Evolutionary conservation across 805 yeast genomes (phyloP).

Genomic region (Myxozyma kluyveri): DNA sequence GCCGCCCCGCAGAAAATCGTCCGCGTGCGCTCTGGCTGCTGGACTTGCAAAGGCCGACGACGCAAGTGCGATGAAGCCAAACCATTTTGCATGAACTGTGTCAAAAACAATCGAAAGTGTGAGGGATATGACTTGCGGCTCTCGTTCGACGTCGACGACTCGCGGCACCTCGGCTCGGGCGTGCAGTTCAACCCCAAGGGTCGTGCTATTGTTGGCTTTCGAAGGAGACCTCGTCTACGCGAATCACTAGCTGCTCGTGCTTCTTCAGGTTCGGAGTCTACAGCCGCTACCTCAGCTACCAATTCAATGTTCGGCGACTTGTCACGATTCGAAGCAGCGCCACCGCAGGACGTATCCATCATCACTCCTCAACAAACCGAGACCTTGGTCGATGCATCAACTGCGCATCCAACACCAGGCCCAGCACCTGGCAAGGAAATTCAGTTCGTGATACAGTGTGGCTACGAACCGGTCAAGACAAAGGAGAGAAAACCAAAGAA

Average conservation of each 20-base stretch:
- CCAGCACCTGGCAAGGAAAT: conserved; percentile 13
- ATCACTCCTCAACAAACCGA: conserved; percentile 6
- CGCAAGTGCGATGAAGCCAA: conserved; percentile 65
- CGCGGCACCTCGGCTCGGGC: conserved; percentile 25
- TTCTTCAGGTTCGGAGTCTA: background rate
- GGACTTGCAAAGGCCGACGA: conserved; percentile 62
- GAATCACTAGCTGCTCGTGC: conserved; percentile 26
- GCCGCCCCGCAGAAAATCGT: conserved; percentile 24
- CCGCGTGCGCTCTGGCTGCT: conserved; percentile 48
- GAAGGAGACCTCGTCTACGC: conserved; percentile 27
- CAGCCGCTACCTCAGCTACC: conserved; percentile 1
- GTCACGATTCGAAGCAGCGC: too few species aligned
- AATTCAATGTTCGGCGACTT: conserved; percentile 2
- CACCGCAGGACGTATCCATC: conserved; percentile 11
- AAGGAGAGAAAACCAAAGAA: conserved; percentile 12
- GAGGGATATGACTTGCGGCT: conserved; percentile 30
- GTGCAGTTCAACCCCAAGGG: conserved; percentile 27
- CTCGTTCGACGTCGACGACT: conserved; percentile 31
- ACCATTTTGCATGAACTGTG: conserved; percentile 55
- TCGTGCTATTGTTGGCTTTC: conserved; percentile 27
- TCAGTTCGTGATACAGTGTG: conserved; percentile 25
- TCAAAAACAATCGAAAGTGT: conserved; percentile 31
- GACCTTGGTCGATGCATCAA: background rate
- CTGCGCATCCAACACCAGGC: background rate
- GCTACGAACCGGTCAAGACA: conserved; percentile 15